phyloP scores from a whole-genome alignment of 345 rosid genomes.

The Salix arbutifolia region DNA sequence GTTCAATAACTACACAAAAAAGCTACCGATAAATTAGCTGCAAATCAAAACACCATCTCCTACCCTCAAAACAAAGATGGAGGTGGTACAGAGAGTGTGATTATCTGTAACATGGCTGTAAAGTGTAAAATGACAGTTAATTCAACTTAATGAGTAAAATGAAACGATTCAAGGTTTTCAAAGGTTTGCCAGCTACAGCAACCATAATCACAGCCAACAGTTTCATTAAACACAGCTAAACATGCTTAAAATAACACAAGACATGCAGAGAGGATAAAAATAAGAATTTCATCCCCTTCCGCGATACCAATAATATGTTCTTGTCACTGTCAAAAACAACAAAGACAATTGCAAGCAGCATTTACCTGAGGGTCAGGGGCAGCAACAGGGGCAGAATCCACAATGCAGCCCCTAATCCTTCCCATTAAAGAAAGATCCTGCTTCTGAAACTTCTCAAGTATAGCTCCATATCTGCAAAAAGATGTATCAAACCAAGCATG shows the following conservation, averaged over 20 bases:
- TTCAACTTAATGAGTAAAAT: neutral
- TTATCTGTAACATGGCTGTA: neutral
- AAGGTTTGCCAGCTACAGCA: neutral
- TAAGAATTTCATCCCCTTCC: neutral
- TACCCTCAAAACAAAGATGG: neutral
- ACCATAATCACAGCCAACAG: neutral
- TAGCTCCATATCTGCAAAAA: constrained; percentile 78
- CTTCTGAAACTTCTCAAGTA: constrained; percentile 80
- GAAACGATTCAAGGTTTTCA: neutral
- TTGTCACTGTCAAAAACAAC: neutral
- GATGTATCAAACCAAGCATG: neutral
- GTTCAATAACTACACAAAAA: neutral
- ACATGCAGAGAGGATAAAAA: neutral
- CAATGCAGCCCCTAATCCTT: constrained; percentile 82
- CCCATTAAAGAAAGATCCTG: constrained; percentile 60
- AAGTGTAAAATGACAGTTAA: neutral
- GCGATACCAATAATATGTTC: neutral
- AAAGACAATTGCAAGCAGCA: constrained; percentile 10
- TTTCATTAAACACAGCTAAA: neutral
- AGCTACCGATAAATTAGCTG: neutral
- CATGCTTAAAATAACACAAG: neutral
- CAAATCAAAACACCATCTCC: neutral
- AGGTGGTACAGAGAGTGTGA: neutral
- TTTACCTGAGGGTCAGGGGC: constrained; percentile 89
- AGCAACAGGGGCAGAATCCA: constrained; percentile 99